A percentile compares a stretch with the other conserved stretches of the same genome.
These are phyloP conservation scores for Scenedesmus sp. DNA, from an alignment of 163 green algal genomes.

Conservation along the genomic window DNA sequence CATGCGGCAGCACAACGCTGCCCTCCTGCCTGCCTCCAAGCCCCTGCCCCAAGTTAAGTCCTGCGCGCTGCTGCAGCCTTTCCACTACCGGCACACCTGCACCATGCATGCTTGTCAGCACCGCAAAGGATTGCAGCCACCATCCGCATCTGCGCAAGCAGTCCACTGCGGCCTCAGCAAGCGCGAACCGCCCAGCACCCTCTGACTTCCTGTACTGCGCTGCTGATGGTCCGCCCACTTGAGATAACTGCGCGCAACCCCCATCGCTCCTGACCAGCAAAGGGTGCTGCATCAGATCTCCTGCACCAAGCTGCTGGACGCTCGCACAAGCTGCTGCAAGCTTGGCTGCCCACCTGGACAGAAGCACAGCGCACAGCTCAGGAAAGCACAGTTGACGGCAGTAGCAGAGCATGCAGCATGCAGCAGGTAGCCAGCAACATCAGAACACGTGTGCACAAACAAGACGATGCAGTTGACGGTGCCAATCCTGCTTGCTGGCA, in stretches of 20 bases:
- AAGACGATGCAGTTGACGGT: not conserved
- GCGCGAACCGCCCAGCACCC: too few species aligned
- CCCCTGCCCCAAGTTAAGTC: not conserved
- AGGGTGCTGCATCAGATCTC: constrained; percentile 34
- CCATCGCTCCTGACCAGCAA: not conserved
- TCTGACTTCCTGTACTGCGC: too few species aligned
- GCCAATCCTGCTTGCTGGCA: not conserved
- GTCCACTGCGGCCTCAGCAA: too few species aligned
- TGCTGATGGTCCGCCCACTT: too few species aligned
- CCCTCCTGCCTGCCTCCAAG: not conserved
- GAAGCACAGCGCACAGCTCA: not conserved
- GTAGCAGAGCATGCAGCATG: not conserved
- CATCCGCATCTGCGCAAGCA: too few species aligned
- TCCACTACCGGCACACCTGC: too few species aligned
- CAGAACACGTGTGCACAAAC: not conserved
- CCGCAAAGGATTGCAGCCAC: not conserved
- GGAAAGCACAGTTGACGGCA: not conserved
- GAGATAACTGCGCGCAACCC: not conserved
- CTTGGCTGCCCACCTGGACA: constrained; percentile 41
- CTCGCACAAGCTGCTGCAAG: constrained; percentile 50
- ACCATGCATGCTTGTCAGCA: not conserved
- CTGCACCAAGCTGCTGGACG: constrained; percentile 28
- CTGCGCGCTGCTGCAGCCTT: not conserved
- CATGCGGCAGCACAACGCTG: not conserved
- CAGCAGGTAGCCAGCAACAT: not conserved